phyloP scores from a whole-genome alignment of 164 flowering plant species.

The Taxillus chinensis region DNA sequence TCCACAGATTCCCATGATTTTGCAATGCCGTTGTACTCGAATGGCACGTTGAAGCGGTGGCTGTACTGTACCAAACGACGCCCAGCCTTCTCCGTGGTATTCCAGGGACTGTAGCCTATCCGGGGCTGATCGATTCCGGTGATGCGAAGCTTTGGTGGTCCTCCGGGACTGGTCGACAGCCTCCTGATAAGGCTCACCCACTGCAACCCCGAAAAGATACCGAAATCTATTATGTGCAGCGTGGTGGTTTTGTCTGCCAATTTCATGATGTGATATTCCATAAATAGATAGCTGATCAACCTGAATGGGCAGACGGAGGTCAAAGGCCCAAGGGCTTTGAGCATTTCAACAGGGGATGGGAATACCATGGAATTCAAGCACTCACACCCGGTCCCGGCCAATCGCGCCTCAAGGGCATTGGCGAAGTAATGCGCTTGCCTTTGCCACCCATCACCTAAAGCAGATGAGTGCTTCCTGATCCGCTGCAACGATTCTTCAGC shows the following conservation, averaged over 20 bases:
- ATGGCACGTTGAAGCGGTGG: conserved; percentile 43
- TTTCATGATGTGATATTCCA: neutral
- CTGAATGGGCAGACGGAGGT: neutral
- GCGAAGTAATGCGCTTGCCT: neutral
- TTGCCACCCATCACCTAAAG: neutral
- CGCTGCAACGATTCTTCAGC: neutral
- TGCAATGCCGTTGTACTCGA: conserved; percentile 42
- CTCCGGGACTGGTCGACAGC: conserved; percentile 28
- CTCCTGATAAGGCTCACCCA: conserved; percentile 19
- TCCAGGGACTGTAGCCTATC: conserved; percentile 43
- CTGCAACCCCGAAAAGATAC: neutral
- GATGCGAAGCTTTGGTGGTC: conserved; percentile 45
- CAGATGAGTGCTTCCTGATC: neutral
- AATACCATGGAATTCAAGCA: neutral
- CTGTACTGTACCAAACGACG: conserved; percentile 34
- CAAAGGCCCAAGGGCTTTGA: neutral
- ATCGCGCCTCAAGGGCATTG: neutral
- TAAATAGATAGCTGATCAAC: neutral
- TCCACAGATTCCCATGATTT: conserved; percentile 40
- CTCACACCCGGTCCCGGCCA: neutral
- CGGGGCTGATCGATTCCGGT: conserved; percentile 61
- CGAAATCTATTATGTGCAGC: neutral
- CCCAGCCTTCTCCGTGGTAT: conserved; percentile 41
- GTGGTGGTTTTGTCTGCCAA: neutral
- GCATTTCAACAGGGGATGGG: neutral